A percentile compares a stretch with the other conserved stretches of the same genome.
These are phyloP conservation scores for Spirogloea muscicola DNA, from an alignment of 139 green algal genomes.

Conservation along the genomic window DNA sequence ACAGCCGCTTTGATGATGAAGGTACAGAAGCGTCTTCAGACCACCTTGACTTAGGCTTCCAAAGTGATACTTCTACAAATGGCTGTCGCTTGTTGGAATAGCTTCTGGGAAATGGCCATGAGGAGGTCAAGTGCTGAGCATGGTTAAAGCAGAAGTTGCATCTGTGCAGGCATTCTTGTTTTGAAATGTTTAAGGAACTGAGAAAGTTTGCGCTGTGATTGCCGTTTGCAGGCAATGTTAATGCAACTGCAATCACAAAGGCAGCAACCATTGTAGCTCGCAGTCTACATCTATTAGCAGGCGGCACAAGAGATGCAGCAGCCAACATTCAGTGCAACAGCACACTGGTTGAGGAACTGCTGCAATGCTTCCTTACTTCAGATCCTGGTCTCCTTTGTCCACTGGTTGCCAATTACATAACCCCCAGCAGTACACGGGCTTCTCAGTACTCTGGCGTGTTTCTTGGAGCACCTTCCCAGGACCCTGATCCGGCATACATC, in stretches of 20 bases:
- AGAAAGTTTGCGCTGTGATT: too few relatives aligned
- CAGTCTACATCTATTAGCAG: slow-evolving; percentile 10
- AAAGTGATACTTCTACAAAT: too few relatives aligned
- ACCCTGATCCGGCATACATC: not conserved
- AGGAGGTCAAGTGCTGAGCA: too few relatives aligned
- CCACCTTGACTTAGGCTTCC: too few relatives aligned
- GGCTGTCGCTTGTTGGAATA: too few relatives aligned
- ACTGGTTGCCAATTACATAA: slow-evolving; percentile 14
- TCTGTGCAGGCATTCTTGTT: too few relatives aligned
- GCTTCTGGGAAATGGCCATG: too few relatives aligned
- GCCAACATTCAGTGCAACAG: not conserved
- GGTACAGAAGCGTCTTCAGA: too few relatives aligned
- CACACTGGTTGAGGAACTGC: slow-evolving; percentile 9
- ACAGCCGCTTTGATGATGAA: slow-evolving; percentile 23
- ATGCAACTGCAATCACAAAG: not conserved
- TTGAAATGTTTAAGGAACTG: too few relatives aligned
- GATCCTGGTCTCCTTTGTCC: slow-evolving; percentile 13
- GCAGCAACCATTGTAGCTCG: slow-evolving; percentile 6
- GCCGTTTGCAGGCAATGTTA: not conserved
- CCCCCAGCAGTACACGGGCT: not conserved
- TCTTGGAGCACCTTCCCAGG: slow-evolving; percentile 1
- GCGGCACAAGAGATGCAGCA: not conserved
- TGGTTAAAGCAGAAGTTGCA: too few relatives aligned
- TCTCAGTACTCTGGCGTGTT: slow-evolving; percentile 34
- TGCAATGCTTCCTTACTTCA: slow-evolving; percentile 5